Evolutionary conservation across 169 alveolate species (phyloP), one percentile per base, ranked within the genome.

Genomic region (Plasmodium ovale): DNA sequence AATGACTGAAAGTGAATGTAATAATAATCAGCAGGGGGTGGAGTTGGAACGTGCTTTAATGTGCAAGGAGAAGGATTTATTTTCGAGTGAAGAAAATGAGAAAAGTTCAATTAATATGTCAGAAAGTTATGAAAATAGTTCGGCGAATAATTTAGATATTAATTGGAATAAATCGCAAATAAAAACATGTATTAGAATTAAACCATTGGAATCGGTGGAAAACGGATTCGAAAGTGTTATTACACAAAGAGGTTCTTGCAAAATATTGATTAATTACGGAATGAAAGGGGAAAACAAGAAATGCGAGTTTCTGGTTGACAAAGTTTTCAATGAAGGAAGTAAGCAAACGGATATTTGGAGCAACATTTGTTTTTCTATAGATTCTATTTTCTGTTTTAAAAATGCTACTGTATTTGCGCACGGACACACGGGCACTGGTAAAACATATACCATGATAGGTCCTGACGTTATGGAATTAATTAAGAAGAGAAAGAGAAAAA

Each of bases 371-470:
- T 49, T 85, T 56, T 93, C 92, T 64, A 74, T 93, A 16, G 93
- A 93, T 68, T 69, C 87, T 19, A 72, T 90, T 27, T 65, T 93
- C 27, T 65, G 69, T 56, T 93, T 92, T 33, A 91, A 91, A 71
- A 93, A 87, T 88, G 87, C 93, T 67, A 90, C 95, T 21, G 69
- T 93, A 42, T 91, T 93, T 58, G 93, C 95, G 21, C 94, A 93
- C 64, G 95, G 95, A 5, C 95, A 93, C 53, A 93, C 95, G n/a
- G 95, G 95, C 29, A 93, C 95, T 10, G 95, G 95, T 5, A 93
- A 93, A 71, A 93, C 95, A 0, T 93, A 68, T 39, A 93, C 95
- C 19, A 93, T 93, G 94, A 89, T 93, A 47, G 95, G 95, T 16
- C 94, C 95, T 14, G 95, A 93, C 33, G 51, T 93, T 35, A 79